Percentiles rank a stretch among this genome's conserved stretches.
Evolutionary conservation across 1,139 yeast genomes (phyloP).

Genomic region (Candida mesenterica): DNA sequence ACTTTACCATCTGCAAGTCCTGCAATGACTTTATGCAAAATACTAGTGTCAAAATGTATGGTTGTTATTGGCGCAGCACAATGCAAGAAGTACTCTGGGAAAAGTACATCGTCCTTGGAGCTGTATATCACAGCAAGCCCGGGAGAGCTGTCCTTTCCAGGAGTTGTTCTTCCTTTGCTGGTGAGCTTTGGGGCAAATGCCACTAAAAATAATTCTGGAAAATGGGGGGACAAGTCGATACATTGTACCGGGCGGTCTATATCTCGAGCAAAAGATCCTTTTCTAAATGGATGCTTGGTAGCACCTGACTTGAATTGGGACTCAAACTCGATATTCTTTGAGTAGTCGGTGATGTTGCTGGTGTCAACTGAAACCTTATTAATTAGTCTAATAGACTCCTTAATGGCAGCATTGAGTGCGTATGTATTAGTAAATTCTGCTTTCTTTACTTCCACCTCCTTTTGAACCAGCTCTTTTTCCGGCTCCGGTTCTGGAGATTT

Average conservation of each 20-base stretch:
- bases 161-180: slow-evolving; percentile 4
- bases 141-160: slow-evolving; percentile 19
- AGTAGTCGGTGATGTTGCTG: slow-evolving; percentile 12
- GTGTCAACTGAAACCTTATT: slow-evolving; percentile 14
- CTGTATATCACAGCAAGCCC: slow-evolving; percentile 41
- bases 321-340: slow-evolving; percentile 11
- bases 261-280: not conserved
- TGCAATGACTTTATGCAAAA: slow-evolving; percentile 31
- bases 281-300: slow-evolving; percentile 6
- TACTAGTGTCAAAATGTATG: slow-evolving; percentile 37
- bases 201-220: slow-evolving; percentile 42
- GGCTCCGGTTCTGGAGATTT: not conserved
- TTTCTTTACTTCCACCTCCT: not conserved
- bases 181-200: slow-evolving; percentile 19
- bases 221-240: slow-evolving; percentile 42
- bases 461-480: slow-evolving; percentile 1
- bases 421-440: slow-evolving; percentile 9
- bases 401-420: slow-evolving; percentile 14
- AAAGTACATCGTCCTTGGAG: slow-evolving; percentile 14
- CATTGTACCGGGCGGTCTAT: slow-evolving; percentile 29
- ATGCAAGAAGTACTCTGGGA: slow-evolving; percentile 51
- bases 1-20: slow-evolving; percentile 39
- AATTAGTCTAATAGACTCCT: slow-evolving; percentile 19
- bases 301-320: slow-evolving; percentile 4
- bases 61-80: slow-evolving; percentile 42